Conservation (phyloP, 257 asterid species). For the Fraxinus anomala region DNA sequence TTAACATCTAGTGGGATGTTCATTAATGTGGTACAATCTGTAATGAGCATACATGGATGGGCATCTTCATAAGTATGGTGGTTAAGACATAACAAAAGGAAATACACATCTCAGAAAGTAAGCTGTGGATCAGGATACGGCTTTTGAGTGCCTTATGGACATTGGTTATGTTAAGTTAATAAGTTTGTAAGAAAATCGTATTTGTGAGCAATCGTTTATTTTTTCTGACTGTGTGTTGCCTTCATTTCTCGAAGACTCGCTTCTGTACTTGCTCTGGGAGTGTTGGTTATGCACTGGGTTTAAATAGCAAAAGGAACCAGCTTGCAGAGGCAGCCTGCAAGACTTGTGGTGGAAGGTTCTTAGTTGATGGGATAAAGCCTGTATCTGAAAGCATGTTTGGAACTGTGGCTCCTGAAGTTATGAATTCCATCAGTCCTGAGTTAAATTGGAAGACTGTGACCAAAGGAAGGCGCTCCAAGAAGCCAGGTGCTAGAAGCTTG, state of each 20-base stretch:
- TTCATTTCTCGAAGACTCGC: slow-evolving; percentile 40
- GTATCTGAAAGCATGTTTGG: slow-evolving; percentile 45
- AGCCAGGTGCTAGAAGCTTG: slow-evolving; percentile 54
- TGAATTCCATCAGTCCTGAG: slow-evolving; percentile 47
- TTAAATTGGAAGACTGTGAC: slow-evolving; percentile 69
- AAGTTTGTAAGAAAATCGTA: not conserved
- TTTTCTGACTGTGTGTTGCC: slow-evolving; percentile 13
- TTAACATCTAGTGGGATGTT: not conserved
- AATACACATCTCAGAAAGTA: not conserved
- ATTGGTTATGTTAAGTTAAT: not conserved
- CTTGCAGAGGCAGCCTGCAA: slow-evolving; percentile 28
- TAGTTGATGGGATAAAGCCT: slow-evolving; percentile 53
- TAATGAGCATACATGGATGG: not conserved
- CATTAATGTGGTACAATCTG: not conserved
- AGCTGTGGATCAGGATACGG: not conserved
- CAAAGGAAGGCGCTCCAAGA: slow-evolving; percentile 70
- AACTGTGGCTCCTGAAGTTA: slow-evolving; percentile 51
- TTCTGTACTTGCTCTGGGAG: slow-evolving; percentile 39
- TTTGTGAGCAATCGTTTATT: not conserved
- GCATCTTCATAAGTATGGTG: not conserved
- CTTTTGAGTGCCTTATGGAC: not conserved
- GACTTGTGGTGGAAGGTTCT: slow-evolving; percentile 37
- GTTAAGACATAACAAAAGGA: not conserved
- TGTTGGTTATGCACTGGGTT: slow-evolving; percentile 20
- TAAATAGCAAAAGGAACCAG: slow-evolving; percentile 26